phyloP scores from a whole-genome alignment of 2,329 filamentous ascomycete species.

The Hymenotorrendiella dingleyae region DNA sequence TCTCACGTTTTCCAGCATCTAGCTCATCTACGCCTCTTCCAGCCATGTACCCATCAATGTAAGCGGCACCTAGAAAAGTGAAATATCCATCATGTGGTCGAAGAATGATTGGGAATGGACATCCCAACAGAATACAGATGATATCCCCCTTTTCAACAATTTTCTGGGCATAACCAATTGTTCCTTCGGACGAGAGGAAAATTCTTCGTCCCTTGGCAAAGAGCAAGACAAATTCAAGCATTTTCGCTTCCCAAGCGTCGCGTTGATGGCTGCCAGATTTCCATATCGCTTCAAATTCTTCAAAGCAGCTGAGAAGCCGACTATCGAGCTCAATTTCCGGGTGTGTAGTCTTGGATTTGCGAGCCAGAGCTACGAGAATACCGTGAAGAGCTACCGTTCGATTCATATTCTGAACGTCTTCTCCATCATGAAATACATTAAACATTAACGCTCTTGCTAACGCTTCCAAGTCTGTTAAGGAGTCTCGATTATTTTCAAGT shows the following conservation, averaged over 20 bases:
- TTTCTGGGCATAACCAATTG: conserved; percentile 3
- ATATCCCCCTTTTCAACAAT: conserved; percentile 2
- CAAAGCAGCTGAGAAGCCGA: too few species aligned
- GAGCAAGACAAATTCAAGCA: background rate
- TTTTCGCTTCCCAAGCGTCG: background rate
- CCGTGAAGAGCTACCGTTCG: too few species aligned
- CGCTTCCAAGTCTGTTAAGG: too few species aligned
- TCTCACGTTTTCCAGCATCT: too few species aligned
- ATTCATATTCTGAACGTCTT: too few species aligned
- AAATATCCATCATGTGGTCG: background rate
- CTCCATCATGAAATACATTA: too few species aligned
- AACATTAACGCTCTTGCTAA: too few species aligned
- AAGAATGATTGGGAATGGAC: conserved; percentile 8
- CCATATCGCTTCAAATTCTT: background rate
- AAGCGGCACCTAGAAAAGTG: conserved; percentile 1
- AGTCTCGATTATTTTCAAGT: too few species aligned
- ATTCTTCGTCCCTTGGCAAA: background rate
- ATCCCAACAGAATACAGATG: conserved; percentile 12
- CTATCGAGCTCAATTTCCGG: too few species aligned
- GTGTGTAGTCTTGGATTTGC: too few species aligned
- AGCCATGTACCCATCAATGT: background rate
- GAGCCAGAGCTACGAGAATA: background rate
- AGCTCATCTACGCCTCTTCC: background rate
- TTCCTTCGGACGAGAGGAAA: background rate
- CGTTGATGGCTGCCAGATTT: background rate